Evolutionary conservation across 257 asterid genomes (phyloP).

Genomic region (Solanum peruvianum): DNA sequence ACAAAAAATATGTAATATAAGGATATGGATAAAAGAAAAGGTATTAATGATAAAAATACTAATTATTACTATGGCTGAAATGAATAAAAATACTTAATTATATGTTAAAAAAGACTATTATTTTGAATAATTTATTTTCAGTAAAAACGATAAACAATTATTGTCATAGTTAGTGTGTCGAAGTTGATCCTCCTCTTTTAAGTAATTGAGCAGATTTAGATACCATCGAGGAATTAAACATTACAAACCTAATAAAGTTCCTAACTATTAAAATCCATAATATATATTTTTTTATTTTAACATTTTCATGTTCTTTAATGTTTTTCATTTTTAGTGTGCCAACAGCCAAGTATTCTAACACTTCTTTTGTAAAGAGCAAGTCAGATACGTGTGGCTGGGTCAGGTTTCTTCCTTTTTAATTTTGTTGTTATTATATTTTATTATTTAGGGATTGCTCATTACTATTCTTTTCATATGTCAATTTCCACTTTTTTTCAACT

Average conservation of each 20-base stretch:
- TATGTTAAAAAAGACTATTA: too few relatives aligned
- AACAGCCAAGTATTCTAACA: not conserved
- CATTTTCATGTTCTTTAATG: not conserved
- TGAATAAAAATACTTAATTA: not conserved
- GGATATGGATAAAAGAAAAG: too few relatives aligned
- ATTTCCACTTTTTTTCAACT: conserved; percentile 5
- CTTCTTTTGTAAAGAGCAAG: conserved; percentile 24
- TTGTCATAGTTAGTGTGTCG: not conserved
- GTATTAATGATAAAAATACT: too few relatives aligned
- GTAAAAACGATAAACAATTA: too few relatives aligned
- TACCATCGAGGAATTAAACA: not conserved
- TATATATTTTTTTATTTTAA: not conserved
- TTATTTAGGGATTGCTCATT: not conserved
- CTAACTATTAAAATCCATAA: not conserved
- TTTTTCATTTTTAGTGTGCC: not conserved
- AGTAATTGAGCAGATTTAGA: not conserved
- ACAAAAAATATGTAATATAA: too few relatives aligned
- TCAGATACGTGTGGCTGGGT: conserved; percentile 29
- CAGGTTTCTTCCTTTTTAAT: conserved; percentile 31
- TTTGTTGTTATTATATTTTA: conserved; percentile 21
- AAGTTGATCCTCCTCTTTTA: not conserved
- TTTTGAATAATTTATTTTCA: not conserved
- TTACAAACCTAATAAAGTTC: not conserved
- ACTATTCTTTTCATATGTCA: conserved; percentile 15
- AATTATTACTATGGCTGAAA: too few relatives aligned